Conservation (phyloP, 352 stramenopile genomes). For the Phytophthora pistaciae region DNA sequence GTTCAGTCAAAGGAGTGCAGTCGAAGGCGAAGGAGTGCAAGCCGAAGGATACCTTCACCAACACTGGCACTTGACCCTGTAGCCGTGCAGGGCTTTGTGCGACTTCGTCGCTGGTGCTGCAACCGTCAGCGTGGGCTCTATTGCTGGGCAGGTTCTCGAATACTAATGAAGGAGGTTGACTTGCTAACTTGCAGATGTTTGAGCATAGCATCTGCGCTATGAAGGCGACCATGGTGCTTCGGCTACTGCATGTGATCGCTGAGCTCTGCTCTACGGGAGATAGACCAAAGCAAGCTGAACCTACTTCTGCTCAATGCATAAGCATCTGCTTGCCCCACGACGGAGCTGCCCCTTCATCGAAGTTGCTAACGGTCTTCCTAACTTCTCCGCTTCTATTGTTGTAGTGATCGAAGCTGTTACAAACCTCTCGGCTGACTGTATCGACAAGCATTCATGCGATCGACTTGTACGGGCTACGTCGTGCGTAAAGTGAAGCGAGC, state of each 20-base stretch:
- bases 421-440: background rate
- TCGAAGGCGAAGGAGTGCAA: background rate
- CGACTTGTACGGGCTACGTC: background rate
- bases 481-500: background rate
- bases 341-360: too few species aligned
- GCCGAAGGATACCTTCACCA: background rate
- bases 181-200: too few species aligned
- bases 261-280: background rate
- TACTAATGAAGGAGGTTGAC: too few species aligned
- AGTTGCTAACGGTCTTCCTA: background rate
- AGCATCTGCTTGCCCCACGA: too few species aligned
- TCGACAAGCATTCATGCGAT: background rate
- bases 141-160: too few species aligned
- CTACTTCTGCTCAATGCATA: too few species aligned
- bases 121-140: background rate
- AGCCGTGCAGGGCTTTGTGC: too few species aligned
- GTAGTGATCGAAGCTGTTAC: background rate
- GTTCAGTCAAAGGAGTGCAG: background rate
- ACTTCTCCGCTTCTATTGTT: background rate
- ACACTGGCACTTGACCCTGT: background rate
- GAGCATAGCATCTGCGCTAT: background rate
- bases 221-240: background rate
- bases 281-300: too few species aligned
- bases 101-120: background rate
- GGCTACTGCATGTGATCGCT: background rate